Conservation (phyloP, 2,329 filamentous ascomycete genomes). For the Chalaropsis ovoidea region DNA sequence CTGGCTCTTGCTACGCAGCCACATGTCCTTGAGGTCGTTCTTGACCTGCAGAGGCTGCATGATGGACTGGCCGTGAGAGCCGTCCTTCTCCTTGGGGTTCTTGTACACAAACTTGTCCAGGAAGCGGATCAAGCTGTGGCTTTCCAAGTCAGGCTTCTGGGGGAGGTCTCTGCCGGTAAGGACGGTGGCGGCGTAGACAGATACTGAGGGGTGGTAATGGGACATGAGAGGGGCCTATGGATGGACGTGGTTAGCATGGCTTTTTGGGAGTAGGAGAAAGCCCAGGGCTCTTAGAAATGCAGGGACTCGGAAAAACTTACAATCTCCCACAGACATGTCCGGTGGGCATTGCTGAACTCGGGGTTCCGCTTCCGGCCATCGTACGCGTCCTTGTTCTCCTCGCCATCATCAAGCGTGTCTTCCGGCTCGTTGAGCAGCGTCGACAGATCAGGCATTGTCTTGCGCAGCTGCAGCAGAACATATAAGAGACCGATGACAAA, state of each 20-base stretch:
- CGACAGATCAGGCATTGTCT: constrained; percentile 67
- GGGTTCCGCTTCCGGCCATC: constrained; percentile 88
- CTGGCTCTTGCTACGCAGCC: constrained; percentile 43
- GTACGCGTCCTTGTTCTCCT: constrained; percentile 42
- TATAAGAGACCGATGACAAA: constrained; percentile 93
- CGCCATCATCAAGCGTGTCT: constrained; percentile 57
- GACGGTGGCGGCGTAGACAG: constrained; percentile 66
- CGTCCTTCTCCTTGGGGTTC: constrained; percentile 65
- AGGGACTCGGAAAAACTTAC: constrained; percentile 36
- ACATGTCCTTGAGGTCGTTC: constrained; percentile 46
- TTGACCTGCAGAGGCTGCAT: constrained; percentile 74
- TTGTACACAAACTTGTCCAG: constrained; percentile 98
- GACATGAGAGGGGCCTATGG: constrained; percentile 52
- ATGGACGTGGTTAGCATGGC: constrained; percentile 26
- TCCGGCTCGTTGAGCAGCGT: constrained; percentile 73
- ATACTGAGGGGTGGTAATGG: constrained; percentile 91
- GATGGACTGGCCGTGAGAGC: constrained; percentile 70
- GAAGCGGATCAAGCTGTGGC: constrained; percentile 89
- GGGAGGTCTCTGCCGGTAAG: constrained; percentile 60
- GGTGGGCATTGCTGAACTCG: constrained; percentile 84
- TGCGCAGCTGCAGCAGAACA: constrained; percentile 69
- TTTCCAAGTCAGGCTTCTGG: constrained; percentile 79
- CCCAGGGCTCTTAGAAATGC: too few species aligned
- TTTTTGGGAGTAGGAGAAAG: not conserved
- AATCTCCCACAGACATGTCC: constrained; percentile 87